Base-by-base conservation (phyloP, 768 basidiomycete genomes). In the Guyanaporus albipodus region DNA sequence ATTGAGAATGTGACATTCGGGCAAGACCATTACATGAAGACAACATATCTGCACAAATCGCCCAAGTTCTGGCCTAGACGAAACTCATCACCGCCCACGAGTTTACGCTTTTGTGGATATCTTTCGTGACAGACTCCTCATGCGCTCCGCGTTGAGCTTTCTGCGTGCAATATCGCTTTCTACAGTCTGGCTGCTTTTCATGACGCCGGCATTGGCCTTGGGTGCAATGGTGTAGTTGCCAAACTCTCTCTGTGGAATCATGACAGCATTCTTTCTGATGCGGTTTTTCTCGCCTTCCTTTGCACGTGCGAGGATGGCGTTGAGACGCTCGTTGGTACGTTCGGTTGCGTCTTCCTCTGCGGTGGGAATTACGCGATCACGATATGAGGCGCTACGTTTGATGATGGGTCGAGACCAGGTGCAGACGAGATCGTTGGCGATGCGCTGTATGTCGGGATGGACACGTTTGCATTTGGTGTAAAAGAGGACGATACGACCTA, bases 381-480 rank as follows among this genome's bases (percentile, higher is more conserved):
- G 74, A 68, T 88, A 91, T 12, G 84, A 86, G 8, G 91, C 83
- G 27, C 84, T 86, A 22, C 90, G 83, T 58, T 92, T 91, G 70
- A 94, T 86, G 67, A 95, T 93, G 0, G 92, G 92, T 6, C 92
- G 78, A 24, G 88, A 89, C 92, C 92, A 95, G 6, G 72, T 67
- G 11, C 81, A 85, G 32, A 98, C 83, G 48, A 99, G 86, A 39
- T 86, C 81, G 51, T 85, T 79, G 9, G 95, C 94, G 34, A 81
- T 79, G 43, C 89, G 83, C n/a, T 73, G 68, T 45, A 99, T 85
- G 42, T 86, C 82, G 0, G 87, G 77, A 4, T 85, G 85, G 38
- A 92, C 91, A 36, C 91, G 86, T 64, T 87, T 91, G 75, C 87
- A 90, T 62, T 93, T 93, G 19, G 93, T 95, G 74, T 99, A 99